Conservation (phyloP, 768 basidiomycete genomes). For the Daedalea quercina region DNA sequence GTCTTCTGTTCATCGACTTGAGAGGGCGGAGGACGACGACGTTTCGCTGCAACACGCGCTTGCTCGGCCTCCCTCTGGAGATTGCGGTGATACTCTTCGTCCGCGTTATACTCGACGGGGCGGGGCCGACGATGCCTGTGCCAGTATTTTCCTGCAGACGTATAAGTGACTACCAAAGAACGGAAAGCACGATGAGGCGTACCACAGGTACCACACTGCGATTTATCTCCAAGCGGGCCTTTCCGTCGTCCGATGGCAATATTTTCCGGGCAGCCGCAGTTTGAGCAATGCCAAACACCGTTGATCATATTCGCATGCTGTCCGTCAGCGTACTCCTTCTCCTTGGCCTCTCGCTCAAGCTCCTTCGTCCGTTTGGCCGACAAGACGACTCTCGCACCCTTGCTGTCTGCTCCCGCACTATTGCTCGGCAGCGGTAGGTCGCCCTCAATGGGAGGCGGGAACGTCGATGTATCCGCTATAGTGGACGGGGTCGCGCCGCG, state of each 20-base stretch:
- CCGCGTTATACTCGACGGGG: slow-evolving; percentile 74
- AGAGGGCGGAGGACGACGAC: slow-evolving; percentile 47
- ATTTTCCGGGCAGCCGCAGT: slow-evolving; percentile 86
- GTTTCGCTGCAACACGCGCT: slow-evolving; percentile 47
- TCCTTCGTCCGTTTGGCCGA: slow-evolving; percentile 65
- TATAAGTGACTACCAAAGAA: slow-evolving; percentile 2
- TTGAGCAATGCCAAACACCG: slow-evolving; percentile 92
- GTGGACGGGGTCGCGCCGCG: slow-evolving; percentile 59
- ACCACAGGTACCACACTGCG: slow-evolving; percentile 92
- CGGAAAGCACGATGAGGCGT: slow-evolving; percentile 31
- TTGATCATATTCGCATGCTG: slow-evolving; percentile 78
- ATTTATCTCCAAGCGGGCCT: slow-evolving; percentile 85
- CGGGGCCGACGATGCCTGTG: slow-evolving; percentile 78
- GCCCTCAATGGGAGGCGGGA: slow-evolving; percentile 55
- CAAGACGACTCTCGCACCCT: slow-evolving; percentile 36
- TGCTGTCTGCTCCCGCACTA: slow-evolving; percentile 36
- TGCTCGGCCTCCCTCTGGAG: slow-evolving; percentile 50
- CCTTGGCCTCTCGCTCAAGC: slow-evolving; percentile 75
- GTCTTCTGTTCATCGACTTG: slow-evolving; percentile 36
- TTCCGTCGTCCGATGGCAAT: slow-evolving; percentile 84
- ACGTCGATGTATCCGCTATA: slow-evolving; percentile 51
- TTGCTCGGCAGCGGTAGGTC: slow-evolving; percentile 42
- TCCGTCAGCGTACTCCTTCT: slow-evolving; percentile 76
- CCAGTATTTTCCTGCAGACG: slow-evolving; percentile 74
- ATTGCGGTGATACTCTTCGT: slow-evolving; percentile 62